Base-by-base conservation (phyloP, 1,139 yeast genomes). In the Debaryomyces robertsiae region DNA sequence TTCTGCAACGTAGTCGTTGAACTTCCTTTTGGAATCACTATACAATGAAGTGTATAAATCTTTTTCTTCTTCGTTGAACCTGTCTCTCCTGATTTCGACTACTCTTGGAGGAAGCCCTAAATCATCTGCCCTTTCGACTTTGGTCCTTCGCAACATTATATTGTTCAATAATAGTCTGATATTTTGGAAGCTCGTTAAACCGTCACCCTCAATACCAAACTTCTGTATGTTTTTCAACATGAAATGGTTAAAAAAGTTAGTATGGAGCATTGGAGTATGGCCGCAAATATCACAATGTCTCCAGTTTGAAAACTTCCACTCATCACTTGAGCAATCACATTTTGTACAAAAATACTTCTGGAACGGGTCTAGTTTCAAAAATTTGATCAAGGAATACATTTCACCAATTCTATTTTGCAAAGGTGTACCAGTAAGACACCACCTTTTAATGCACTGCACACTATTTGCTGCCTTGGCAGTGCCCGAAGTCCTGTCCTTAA, bases 401-500 rank as follows among this genome's bases (percentile, higher is more conserved):
- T 93, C 99, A 32, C 98, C 98, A 53, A 93, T 91, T 50, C 98
- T 75, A 59, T 93, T 94, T 57, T 94, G 98, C 46, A 93, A 69
- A 0, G 99, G 98, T 0, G 99, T 93, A 51, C 98, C 99, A 1
- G 96, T 81, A 24, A 93, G 65, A 63, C 98, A 93, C 84, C 96
- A 86, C 47, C 95, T 68, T 53, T 88, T 87, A 33, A 79, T 70
- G 2, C 96, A 80, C 27, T 73, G 65, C 41, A 93, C 64, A 44
- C 73, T 70, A 59, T 87, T 89, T 1, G 95, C 96, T 1, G 98
- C 96, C 50, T 86, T 83, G 0, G 98, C 90, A 0, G 98, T 93
- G 27, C 91, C 91, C 38, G 95, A 84, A 38, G 91, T 88, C 46
- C 98, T 75, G 60, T 93, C 98, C 58, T 94, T 94, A 65, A 93